These are phyloP conservation scores for Corynespora cassiicola DNA, from an alignment of 2,329 filamentous ascomycete genomes.

Conservation along the genomic window DNA sequence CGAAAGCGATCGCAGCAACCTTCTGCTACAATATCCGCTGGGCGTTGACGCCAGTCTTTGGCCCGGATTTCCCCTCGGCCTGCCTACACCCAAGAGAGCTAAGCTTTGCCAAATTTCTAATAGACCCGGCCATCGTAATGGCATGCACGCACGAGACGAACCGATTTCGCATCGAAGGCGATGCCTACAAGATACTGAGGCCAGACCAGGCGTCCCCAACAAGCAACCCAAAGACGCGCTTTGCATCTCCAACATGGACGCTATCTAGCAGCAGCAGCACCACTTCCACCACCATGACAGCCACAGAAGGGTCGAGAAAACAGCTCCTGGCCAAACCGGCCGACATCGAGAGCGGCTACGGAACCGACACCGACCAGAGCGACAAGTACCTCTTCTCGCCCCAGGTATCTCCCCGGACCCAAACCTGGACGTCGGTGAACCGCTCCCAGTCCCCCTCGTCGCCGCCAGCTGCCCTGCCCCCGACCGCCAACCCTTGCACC, in stretches of 20 bases:
- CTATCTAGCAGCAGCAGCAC: too few relatives aligned
- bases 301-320: too few relatives aligned
- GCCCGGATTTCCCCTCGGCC: slow-evolving; percentile 74
- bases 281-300: too few relatives aligned
- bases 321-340: slow-evolving; percentile 17
- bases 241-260: slow-evolving; percentile 23
- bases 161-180: slow-evolving; percentile 39
- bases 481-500: slow-evolving; percentile 17
- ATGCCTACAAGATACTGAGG: slow-evolving; percentile 16
- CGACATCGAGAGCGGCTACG: slow-evolving; percentile 50
- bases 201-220: slow-evolving; percentile 6
- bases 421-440: slow-evolving; percentile 52
- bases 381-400: slow-evolving; percentile 48
- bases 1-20: slow-evolving; percentile 83
- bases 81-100: slow-evolving; percentile 71
- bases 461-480: slow-evolving; percentile 14
- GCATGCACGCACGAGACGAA: slow-evolving; percentile 45
- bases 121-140: slow-evolving; percentile 47
- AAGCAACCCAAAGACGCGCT: slow-evolving; percentile 18
- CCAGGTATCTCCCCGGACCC: slow-evolving; percentile 45
- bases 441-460: slow-evolving; percentile 24
- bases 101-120: slow-evolving; percentile 62
- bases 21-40: slow-evolving; percentile 87
- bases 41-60: slow-evolving; percentile 90
- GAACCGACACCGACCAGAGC: slow-evolving; percentile 48